phyloP scores from a whole-genome alignment of 2,329 filamentous ascomycete genomes.

The Fusarium xylarioides region DNA sequence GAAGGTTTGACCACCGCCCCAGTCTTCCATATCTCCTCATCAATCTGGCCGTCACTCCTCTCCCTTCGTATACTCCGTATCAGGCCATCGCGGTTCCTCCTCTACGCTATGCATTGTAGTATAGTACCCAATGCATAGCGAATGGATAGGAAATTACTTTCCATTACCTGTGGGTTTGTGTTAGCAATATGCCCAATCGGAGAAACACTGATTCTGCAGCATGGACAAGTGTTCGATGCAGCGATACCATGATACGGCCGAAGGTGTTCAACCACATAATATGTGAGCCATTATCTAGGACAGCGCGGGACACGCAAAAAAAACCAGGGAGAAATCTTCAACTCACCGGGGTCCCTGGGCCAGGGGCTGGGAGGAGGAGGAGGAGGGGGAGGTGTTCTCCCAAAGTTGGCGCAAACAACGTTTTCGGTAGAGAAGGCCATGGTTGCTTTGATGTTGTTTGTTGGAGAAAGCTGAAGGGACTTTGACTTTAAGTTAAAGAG shows the following conservation, averaged over 20 bases:
- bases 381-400: slow-evolving; percentile 9
- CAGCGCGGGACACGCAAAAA: not conserved
- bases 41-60: not conserved
- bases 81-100: not conserved
- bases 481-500: not conserved
- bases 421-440: slow-evolving; percentile 15
- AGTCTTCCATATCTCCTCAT: not conserved
- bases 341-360: slow-evolving; percentile 28
- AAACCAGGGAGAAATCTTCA: not conserved
- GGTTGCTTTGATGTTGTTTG: not conserved
- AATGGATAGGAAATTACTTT: slow-evolving; percentile 1
- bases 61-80: not conserved
- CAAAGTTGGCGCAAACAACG: not conserved
- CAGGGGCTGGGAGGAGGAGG: slow-evolving; percentile 10
- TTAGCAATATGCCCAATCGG: slow-evolving; percentile 13
- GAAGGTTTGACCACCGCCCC: not conserved
- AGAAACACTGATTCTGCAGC: slow-evolving; percentile 2
- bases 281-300: not conserved
- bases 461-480: not conserved
- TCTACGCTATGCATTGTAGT: not conserved
- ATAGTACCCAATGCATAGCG: not conserved
- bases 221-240: slow-evolving; percentile 3
- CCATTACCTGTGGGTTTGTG: slow-evolving; percentile 9
- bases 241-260: slow-evolving; percentile 21
- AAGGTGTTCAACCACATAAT: not conserved